phyloP scores from a whole-genome alignment of 495 filamentous ascomycete genomes.

The Podospora bellae-mahoneyi region DNA sequence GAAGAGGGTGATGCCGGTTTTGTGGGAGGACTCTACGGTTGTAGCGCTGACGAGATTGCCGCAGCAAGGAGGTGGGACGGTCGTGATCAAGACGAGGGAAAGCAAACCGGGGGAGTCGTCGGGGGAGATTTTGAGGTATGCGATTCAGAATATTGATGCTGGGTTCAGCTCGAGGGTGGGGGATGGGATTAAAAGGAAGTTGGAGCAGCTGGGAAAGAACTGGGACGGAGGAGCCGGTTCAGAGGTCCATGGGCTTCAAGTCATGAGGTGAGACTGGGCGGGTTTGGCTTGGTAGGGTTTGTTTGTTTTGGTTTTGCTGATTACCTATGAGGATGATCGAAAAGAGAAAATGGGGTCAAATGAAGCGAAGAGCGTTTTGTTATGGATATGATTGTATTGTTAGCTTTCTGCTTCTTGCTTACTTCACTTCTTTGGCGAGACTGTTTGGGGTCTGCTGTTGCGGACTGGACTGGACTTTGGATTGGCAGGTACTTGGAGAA shows the following conservation, averaged over 20 bases:
- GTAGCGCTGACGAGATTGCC: conserved; percentile 33
- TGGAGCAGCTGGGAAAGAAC: conserved; percentile 33
- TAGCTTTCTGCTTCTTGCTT: neutral
- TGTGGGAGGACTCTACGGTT: conserved; percentile 39
- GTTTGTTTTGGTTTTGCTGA: neutral
- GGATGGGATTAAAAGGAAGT: conserved; percentile 48
- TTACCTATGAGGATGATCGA: neutral
- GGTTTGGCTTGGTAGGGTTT: neutral
- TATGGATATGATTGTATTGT: neutral
- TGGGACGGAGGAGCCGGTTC: conserved; percentile 26
- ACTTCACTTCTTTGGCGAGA: neutral
- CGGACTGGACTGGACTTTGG: conserved; percentile 2
- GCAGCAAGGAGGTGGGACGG: conserved; percentile 28
- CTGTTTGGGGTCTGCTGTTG: neutral
- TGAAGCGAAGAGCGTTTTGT: neutral
- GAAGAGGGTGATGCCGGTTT: conserved; percentile 32
- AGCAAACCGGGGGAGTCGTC: conserved; percentile 31
- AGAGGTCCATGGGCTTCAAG: conserved; percentile 13
- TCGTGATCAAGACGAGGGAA: conserved; percentile 16
- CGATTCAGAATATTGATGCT: conserved; percentile 44
- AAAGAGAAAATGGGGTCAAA: neutral
- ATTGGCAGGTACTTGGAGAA: neutral
- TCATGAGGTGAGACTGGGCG: neutral
- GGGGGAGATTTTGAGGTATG: conserved; percentile 41
- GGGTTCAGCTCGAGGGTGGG: conserved; percentile 40